A percentile compares a stretch with the other conserved stretches of the same genome.
phyloP scores from a whole-genome alignment of 73 alveolate genomes.

The Stentor roeselii region DNA sequence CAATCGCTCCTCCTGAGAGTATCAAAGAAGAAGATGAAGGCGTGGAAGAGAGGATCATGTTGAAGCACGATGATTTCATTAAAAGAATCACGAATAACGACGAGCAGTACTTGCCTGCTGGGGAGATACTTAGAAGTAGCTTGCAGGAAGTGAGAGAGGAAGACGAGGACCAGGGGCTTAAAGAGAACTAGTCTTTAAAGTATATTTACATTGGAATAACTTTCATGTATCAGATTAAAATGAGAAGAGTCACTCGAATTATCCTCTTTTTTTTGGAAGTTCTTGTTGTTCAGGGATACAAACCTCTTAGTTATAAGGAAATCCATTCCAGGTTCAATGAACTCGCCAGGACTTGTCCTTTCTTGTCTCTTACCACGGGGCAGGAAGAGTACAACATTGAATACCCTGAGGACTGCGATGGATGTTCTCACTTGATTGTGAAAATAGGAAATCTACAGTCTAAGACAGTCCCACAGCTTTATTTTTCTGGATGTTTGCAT shows the following conservation, averaged over 20 bases:
- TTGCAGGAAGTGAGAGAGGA: slow-evolving; percentile 25
- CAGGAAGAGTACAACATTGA: slow-evolving; percentile 63
- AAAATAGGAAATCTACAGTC: slow-evolving; percentile 64
- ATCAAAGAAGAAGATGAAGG: slow-evolving; percentile 20
- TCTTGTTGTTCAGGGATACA: slow-evolving; percentile 40
- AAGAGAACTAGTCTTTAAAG: not conserved
- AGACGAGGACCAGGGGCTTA: not conserved
- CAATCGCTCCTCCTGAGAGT: not conserved
- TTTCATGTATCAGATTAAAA: no score
- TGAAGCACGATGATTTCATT: slow-evolving; percentile 21
- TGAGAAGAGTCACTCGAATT: no score
- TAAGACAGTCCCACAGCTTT: slow-evolving; percentile 74
- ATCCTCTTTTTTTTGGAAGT: no score
- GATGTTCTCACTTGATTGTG: slow-evolving; percentile 46
- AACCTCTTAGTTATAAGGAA: slow-evolving; percentile 47
- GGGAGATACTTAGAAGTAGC: not conserved
- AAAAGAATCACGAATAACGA: not conserved
- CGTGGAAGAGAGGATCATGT: not conserved
- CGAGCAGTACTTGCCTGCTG: not conserved
- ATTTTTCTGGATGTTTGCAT: slow-evolving; percentile 90
- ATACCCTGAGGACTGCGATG: slow-evolving; percentile 51
- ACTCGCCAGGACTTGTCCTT: slow-evolving; percentile 49
- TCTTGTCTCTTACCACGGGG: slow-evolving; percentile 61
- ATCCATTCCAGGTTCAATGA: slow-evolving; percentile 41
- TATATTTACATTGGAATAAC: no score